These are phyloP conservation scores for Eucalyptus brandiana DNA, from an alignment of 345 rosid species.

Conservation along the genomic window DNA sequence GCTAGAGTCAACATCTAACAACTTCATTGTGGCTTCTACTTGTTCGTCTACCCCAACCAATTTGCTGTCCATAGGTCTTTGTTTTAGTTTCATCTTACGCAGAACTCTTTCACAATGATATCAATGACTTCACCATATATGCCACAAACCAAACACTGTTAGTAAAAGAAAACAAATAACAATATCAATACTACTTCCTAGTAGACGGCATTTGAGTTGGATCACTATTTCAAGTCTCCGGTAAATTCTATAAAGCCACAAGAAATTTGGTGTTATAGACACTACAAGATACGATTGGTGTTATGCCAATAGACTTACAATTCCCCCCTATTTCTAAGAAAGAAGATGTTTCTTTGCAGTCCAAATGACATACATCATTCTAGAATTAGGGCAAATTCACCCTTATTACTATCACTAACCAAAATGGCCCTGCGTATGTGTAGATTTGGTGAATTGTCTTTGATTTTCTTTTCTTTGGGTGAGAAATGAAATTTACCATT, in stretches of 20 bases:
- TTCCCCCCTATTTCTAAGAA: no score
- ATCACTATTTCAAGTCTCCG: no score
- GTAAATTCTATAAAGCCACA: no score
- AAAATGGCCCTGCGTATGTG: not conserved
- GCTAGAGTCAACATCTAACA: not conserved
- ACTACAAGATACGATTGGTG: fast-evolving
- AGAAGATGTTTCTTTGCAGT: not conserved
- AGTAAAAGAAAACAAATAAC: no score
- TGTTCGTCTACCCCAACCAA: not conserved
- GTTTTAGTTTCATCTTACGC: not conserved
- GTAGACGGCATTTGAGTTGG: no score
- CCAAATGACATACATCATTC: not conserved
- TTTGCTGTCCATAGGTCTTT: not conserved
- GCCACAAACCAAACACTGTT: not conserved
- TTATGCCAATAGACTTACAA: no score
- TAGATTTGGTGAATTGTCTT: not conserved
- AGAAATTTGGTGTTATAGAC: fast-evolving
- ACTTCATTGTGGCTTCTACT: not conserved
- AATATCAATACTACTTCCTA: no score
- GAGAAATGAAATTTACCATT: not conserved
- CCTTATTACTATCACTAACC: not conserved
- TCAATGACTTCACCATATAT: not conserved
- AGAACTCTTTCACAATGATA: not conserved
- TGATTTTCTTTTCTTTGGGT: fast-evolving
- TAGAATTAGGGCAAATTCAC: not conserved